phyloP scores from a whole-genome alignment of 441 rosid genomes.

The Eutrema salsugineum region DNA sequence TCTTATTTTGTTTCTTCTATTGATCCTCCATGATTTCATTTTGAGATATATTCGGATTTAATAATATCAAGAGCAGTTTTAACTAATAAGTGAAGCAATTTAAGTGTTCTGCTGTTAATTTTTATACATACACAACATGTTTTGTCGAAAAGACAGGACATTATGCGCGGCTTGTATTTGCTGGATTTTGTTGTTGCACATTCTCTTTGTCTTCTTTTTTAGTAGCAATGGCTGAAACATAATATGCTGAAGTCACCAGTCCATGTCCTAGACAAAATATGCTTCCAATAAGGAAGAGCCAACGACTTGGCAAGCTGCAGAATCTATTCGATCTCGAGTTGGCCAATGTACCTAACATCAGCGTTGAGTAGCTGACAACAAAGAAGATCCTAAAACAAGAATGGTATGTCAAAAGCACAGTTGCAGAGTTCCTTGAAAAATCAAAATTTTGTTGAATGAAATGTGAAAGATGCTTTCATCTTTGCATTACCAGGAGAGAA shows the following conservation, averaged over 20 bases:
- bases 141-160: neutral
- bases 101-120: neutral
- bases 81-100: slow-evolving; percentile 1
- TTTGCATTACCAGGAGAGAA: slow-evolving; percentile 64
- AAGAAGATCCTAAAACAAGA: slow-evolving; percentile 41
- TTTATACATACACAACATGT: neutral
- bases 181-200: slow-evolving; percentile 13
- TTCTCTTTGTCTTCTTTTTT: slow-evolving; percentile 36
- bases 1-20: neutral
- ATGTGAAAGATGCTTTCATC: neutral
- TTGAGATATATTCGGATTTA: slow-evolving; percentile 15
- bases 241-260: slow-evolving; percentile 55
- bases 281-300: slow-evolving; percentile 52
- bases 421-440: neutral
- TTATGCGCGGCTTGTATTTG: slow-evolving; percentile 16
- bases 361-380: slow-evolving; percentile 48
- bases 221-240: slow-evolving; percentile 65
- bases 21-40: slow-evolving; percentile 5
- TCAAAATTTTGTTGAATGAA: slow-evolving; percentile 29
- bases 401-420: neutral
- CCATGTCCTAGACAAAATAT: slow-evolving; percentile 66
- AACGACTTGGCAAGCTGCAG: slow-evolving; percentile 50
- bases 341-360: slow-evolving; percentile 50
- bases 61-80: neutral
- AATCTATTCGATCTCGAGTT: slow-evolving; percentile 51